Evolutionary conservation across 352 stramenopile genomes (phyloP).

Genomic region (Plasmopara muralis): DNA sequence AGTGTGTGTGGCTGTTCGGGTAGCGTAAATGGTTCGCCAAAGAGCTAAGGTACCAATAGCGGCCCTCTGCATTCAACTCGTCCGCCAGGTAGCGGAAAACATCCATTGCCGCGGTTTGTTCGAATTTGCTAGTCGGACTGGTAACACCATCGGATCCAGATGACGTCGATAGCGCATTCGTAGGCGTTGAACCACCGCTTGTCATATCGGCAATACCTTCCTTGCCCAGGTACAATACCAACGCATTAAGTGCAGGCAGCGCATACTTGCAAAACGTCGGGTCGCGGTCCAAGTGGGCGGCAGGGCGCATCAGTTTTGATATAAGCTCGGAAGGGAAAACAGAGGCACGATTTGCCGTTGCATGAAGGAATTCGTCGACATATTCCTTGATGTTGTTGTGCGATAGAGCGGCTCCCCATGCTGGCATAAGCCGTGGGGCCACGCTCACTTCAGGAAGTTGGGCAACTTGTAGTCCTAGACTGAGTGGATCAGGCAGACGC

Average conservation of each 20-base stretch:
- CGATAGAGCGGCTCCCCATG: slow-evolving; percentile 91
- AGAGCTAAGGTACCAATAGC: slow-evolving; percentile 98
- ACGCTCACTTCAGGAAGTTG: slow-evolving; percentile 94
- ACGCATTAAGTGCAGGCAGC: slow-evolving; percentile 91
- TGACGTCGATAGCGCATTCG: slow-evolving; percentile 18
- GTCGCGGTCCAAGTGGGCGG: slow-evolving; percentile 60
- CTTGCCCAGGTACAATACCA: slow-evolving; percentile 82
- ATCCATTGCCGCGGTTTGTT: slow-evolving; percentile 85
- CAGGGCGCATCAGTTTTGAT: slow-evolving; percentile 60
- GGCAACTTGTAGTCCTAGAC: slow-evolving; percentile 96
- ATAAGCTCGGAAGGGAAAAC: slow-evolving; percentile 82
- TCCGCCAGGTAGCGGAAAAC: slow-evolving; percentile 96
- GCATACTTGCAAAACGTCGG: slow-evolving; percentile 75
- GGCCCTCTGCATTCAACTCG: slow-evolving; percentile 91
- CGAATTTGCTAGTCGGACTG: slow-evolving; percentile 61
- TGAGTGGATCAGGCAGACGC: slow-evolving; percentile 96
- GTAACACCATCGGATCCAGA: slow-evolving; percentile 28
- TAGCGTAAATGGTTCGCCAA: slow-evolving; percentile 99
- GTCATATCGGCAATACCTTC: slow-evolving; percentile 80
- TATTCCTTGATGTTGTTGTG: slow-evolving; percentile 88
- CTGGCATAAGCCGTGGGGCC: slow-evolving; percentile 91
- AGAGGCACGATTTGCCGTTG: slow-evolving; percentile 77
- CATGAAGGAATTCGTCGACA: slow-evolving; percentile 94
- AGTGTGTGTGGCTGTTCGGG: slow-evolving; percentile 99
- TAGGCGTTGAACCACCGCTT: slow-evolving; percentile 22